Conservation (phyloP, 1,139 yeast genomes). For the Zygosaccharomyces pseudobailii region DNA sequence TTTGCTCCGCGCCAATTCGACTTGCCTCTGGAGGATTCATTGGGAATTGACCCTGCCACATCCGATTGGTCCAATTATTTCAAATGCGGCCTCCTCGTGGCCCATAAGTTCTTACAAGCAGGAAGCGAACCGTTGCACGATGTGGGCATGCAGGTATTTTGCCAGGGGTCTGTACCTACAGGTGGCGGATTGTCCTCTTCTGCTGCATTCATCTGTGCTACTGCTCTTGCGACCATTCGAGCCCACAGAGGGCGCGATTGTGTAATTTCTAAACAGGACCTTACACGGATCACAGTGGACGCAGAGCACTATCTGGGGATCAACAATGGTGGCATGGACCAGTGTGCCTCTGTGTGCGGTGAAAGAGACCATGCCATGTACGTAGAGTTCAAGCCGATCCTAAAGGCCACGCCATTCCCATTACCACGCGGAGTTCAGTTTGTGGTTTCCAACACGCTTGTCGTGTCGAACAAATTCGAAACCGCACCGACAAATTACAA, state of each 20-base stretch:
- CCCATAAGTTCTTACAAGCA: constrained; percentile 47
- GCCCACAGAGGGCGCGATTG: constrained; percentile 45
- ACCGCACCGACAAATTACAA: constrained; percentile 69
- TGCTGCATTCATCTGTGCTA: constrained; percentile 68
- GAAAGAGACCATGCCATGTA: constrained; percentile 54
- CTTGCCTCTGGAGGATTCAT: constrained; percentile 42
- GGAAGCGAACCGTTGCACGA: constrained; percentile 14
- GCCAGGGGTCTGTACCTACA: constrained; percentile 66
- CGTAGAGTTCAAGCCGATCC: constrained; percentile 57
- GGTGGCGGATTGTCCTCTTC: constrained; percentile 71
- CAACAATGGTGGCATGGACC: constrained; percentile 78
- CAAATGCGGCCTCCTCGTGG: constrained; percentile 62
- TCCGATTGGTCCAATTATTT: constrained; percentile 66
- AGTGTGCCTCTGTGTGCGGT: constrained; percentile 70
- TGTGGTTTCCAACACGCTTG: constrained; percentile 60
- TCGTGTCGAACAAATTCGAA: constrained; percentile 60
- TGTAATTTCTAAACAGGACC: constrained; percentile 45
- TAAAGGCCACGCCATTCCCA: constrained; percentile 52
- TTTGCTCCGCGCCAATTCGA: constrained; percentile 41
- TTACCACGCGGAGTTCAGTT: constrained; percentile 54
- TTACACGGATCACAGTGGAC: constrained; percentile 59
- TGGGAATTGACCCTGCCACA: constrained; percentile 46
- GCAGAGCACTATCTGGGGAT: constrained; percentile 73
- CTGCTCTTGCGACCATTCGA: constrained; percentile 54
- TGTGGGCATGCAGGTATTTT: constrained; percentile 49